Evolutionary conservation across 2,329 filamentous ascomycete species (phyloP), one percentile per base, ranked within the genome.

Genomic region (Fusarium tupiense): DNA sequence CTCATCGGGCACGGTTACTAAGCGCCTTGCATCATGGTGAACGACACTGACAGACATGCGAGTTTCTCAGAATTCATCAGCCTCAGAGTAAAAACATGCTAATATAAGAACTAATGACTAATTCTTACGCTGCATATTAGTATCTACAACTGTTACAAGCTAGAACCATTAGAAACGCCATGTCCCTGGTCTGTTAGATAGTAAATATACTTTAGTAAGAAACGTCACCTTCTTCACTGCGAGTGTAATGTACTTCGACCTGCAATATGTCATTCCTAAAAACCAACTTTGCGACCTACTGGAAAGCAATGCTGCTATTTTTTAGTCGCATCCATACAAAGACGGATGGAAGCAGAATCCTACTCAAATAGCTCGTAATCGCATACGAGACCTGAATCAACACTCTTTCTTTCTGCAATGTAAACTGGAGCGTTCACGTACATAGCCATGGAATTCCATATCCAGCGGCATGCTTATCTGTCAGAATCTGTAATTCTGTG

Each of bases 381-480:
- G 72, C 57, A 67, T 74, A 44, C 61, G 68, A 60, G 68, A 63
- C 64, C 72, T 76, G 58, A 72, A 76, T 74, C 71, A 76, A 76
- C 64, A 69, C 47, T 54, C 63, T 58, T 67, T 60, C 64, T 72
- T 67, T 69, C 68, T 68, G 37, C 41, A 72, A 69, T 73, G 67
- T 60, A 72, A 72, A 64, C 73, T 67, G 64, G 72, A 71, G 53
- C 63, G 64, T 73, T 67, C 67, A 76, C 74, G 66, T 73, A 76
- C 65, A 76, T 63, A 73, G 56, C 67, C 72, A 60, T 50, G 52
- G 33, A 57, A 60, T 60, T 72, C 69, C 64, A 40, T 60, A 57
- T 69, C 65, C 54, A 64, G 50, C 49, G 40, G 52, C 44, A 59
- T 31, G 47, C 22, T 44, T 63, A 67, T 60, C 38, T 59, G 52